Conservation (phyloP, 2,329 filamentous ascomycete species). For the Fusarium subglutinans region DNA sequence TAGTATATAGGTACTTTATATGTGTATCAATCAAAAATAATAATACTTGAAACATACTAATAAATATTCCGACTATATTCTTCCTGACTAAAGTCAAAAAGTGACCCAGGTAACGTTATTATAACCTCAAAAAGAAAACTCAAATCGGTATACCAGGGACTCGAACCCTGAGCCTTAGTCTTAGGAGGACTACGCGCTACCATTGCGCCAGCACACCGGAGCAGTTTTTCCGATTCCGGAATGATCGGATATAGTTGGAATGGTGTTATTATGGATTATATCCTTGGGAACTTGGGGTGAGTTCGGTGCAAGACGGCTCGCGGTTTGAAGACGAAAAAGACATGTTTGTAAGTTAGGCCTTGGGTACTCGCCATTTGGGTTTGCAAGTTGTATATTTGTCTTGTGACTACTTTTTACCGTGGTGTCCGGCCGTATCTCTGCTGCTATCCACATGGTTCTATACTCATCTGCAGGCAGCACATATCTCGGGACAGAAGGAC, state of each 20-base stretch:
- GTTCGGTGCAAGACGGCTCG: background rate
- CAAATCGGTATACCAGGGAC: conserved; percentile 47
- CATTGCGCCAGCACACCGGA: conserved; percentile 44
- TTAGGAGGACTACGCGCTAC: conserved; percentile 54
- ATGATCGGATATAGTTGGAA: conserved; percentile 29
- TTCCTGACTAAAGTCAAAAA: too few species aligned
- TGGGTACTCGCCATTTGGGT: background rate
- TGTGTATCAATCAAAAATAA: background rate
- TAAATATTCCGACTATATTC: background rate
- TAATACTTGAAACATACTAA: background rate
- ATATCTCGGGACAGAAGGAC: background rate
- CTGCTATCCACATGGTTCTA: background rate
- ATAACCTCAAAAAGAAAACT: background rate
- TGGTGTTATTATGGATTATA: background rate
- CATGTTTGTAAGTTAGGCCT: background rate
- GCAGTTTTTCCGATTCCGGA: conserved; percentile 3
- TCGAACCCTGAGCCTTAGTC: conserved; percentile 54
- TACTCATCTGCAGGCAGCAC: background rate
- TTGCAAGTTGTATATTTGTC: background rate
- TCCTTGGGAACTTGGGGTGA: rapidly evolving
- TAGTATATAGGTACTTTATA: background rate
- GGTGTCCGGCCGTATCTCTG: background rate
- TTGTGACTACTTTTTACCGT: background rate
- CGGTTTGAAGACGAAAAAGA: background rate
- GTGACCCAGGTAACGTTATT: too few species aligned